phyloP scores from a whole-genome alignment of 345 rosid genomes.

The Isatis tinctoria region DNA sequence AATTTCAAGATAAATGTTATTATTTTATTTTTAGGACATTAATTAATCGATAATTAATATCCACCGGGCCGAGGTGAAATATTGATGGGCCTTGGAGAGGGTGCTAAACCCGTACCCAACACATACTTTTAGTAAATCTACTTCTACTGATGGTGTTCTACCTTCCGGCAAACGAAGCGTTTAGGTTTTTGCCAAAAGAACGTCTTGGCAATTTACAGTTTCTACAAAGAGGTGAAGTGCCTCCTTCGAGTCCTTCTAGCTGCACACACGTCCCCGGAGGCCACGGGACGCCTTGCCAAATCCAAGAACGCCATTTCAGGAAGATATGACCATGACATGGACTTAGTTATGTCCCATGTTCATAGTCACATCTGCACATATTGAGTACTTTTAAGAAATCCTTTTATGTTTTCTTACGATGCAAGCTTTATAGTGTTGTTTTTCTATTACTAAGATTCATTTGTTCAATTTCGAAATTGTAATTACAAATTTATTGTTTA shows the following conservation, averaged over 20 bases:
- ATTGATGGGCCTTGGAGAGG: too few relatives aligned
- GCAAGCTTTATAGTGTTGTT: background rate
- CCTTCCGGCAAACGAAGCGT: background rate
- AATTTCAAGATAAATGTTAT: too few relatives aligned
- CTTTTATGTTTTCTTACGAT: background rate
- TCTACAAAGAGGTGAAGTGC: background rate
- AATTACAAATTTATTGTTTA: background rate
- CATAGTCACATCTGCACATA: background rate
- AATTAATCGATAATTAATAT: too few relatives aligned
- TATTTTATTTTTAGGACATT: too few relatives aligned
- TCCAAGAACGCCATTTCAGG: background rate
- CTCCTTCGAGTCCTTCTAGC: background rate
- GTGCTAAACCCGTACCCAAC: too few relatives aligned
- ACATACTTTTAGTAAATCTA: background rate
- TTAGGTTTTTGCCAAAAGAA: background rate
- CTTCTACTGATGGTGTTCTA: background rate
- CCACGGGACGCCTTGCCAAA: background rate
- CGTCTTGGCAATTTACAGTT: background rate
- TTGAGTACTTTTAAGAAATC: background rate
- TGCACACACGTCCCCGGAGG: background rate
- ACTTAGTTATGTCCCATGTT: background rate
- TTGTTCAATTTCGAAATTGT: background rate
- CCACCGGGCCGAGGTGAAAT: too few relatives aligned
- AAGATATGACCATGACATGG: background rate
- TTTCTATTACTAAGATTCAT: background rate